Evolutionary conservation across 1,284 basidiomycete species (phyloP).

Genomic region (Marasmius sp.): DNA sequence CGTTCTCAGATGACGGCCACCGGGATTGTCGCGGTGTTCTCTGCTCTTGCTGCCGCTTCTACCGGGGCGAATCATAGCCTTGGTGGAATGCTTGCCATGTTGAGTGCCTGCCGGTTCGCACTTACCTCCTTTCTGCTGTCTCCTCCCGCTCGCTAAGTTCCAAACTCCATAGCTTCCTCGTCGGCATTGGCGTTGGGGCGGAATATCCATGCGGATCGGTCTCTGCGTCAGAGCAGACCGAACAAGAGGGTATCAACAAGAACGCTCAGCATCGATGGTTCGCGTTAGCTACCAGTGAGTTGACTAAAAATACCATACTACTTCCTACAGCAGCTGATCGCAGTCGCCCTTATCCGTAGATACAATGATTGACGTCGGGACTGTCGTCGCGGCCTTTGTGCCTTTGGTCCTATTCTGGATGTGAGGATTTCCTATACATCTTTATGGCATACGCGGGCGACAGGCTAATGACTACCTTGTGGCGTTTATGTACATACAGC

Average conservation of each 20-base stretch:
- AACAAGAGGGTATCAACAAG: slow-evolving; percentile 76
- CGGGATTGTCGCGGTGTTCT: slow-evolving; percentile 78
- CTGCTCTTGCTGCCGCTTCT: slow-evolving; percentile 80
- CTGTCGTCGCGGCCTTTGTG: slow-evolving; percentile 82
- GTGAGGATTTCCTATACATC: slow-evolving; percentile 37
- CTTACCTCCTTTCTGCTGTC: background rate
- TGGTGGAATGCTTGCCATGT: slow-evolving; percentile 72
- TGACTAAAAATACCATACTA: background rate
- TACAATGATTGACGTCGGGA: slow-evolving; percentile 88
- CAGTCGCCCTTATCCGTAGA: slow-evolving; percentile 40
- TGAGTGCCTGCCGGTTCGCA: slow-evolving; percentile 76
- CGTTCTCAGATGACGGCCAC: slow-evolving; percentile 67
- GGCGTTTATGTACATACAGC: slow-evolving; percentile 30
- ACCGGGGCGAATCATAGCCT: slow-evolving; percentile 75
- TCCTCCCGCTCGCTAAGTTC: background rate
- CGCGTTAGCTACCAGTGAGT: slow-evolving; percentile 78
- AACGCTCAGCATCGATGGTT: slow-evolving; percentile 85
- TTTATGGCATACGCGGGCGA: background rate
- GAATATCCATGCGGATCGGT: slow-evolving; percentile 93
- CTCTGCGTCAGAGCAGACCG: slow-evolving; percentile 90
- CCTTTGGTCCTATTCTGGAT: slow-evolving; percentile 87
- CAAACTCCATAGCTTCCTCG: slow-evolving; percentile 54
- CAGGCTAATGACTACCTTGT: too few species aligned
- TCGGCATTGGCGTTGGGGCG: slow-evolving; percentile 84
- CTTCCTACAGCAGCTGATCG: background rate